phyloP scores from a whole-genome alignment of 768 basidiomycete genomes.

The Lactifluus rugatus region DNA sequence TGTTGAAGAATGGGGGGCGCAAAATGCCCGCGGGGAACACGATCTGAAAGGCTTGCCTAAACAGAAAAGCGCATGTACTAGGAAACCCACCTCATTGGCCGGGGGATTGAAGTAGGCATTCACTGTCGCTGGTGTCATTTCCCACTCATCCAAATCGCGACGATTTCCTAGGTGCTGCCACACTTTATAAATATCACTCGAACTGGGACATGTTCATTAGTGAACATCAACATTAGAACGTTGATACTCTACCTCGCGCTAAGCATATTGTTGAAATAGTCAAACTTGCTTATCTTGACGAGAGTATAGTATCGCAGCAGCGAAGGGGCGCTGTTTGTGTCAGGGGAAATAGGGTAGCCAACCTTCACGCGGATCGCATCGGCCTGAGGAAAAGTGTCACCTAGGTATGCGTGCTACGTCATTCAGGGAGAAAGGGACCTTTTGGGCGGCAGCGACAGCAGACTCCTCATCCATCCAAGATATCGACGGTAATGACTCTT shows the following conservation, averaged over 20 bases:
- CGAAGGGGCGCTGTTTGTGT: constrained; percentile 61
- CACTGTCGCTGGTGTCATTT: constrained; percentile 80
- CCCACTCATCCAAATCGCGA: constrained; percentile 69
- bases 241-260: constrained; percentile 40
- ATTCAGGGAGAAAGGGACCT: constrained; percentile 36
- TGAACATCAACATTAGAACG: constrained; percentile 5
- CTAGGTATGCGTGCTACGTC: constrained; percentile 1
- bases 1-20: constrained; percentile 83
- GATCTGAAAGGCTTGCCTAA: constrained; percentile 42
- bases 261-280: constrained; percentile 81
- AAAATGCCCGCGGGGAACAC: constrained; percentile 96
- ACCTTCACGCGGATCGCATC: constrained; percentile 82
- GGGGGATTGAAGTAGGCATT: constrained; percentile 87
- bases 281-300: constrained; percentile 53
- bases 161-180: constrained; percentile 69
- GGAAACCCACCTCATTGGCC: constrained; percentile 60
- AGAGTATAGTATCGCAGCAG: constrained; percentile 64
- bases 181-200: constrained; percentile 49
- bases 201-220: constrained; percentile 28
- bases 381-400: constrained; percentile 37
- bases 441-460: constrained; percentile 71
- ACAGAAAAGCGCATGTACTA: background rate
- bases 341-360: constrained; percentile 82
- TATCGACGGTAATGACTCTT: constrained; percentile 58
- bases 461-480: constrained; percentile 91